Evolutionary conservation across 2,329 filamentous ascomycete species (phyloP).

Genomic region (Paecilomyces sp.): DNA sequence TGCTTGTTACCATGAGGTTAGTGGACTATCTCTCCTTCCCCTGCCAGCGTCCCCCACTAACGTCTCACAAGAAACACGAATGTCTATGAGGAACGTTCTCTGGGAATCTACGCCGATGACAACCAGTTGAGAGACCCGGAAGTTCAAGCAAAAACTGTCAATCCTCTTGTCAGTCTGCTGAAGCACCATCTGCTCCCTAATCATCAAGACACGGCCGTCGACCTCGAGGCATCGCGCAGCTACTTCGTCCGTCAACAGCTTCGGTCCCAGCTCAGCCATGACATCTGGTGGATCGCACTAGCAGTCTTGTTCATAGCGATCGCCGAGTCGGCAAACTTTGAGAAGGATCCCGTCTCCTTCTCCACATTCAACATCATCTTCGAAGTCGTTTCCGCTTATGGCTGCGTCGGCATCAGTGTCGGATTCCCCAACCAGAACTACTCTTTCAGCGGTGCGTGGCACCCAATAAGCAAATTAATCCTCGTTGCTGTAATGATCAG

Average conservation of each 20-base stretch:
- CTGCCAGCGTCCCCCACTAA: conserved; percentile 1
- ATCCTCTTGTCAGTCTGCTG: conserved; percentile 18
- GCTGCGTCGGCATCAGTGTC: conserved; percentile 54
- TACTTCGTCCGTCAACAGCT: conserved; percentile 52
- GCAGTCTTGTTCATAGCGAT: conserved; percentile 54
- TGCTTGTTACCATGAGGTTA: conserved; percentile 24
- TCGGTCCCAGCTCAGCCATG: conserved; percentile 58
- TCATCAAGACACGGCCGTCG: conserved; percentile 10
- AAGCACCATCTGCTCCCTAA: conserved; percentile 15
- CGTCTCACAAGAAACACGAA: conserved; percentile 51
- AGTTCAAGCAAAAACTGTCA: conserved; percentile 10
- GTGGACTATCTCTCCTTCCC: conserved; percentile 2
- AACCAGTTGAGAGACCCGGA: conserved; percentile 11
- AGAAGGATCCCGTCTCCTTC: conserved; percentile 44
- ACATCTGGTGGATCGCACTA: conserved; percentile 59
- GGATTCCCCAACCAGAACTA: conserved; percentile 49
- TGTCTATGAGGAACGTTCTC: conserved; percentile 62
- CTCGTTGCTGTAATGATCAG: conserved; percentile 52
- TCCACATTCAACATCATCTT: conserved; percentile 54
- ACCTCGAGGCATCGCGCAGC: conserved; percentile 30
- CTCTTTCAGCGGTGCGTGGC: conserved; percentile 51
- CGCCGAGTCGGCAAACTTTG: conserved; percentile 52
- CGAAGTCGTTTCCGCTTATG: conserved; percentile 45
- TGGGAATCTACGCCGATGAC: conserved; percentile 43
- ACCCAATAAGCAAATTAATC: conserved; percentile 51